Conservation (phyloP, 129 eudicot genomes). For the Arctium lappa region DNA sequence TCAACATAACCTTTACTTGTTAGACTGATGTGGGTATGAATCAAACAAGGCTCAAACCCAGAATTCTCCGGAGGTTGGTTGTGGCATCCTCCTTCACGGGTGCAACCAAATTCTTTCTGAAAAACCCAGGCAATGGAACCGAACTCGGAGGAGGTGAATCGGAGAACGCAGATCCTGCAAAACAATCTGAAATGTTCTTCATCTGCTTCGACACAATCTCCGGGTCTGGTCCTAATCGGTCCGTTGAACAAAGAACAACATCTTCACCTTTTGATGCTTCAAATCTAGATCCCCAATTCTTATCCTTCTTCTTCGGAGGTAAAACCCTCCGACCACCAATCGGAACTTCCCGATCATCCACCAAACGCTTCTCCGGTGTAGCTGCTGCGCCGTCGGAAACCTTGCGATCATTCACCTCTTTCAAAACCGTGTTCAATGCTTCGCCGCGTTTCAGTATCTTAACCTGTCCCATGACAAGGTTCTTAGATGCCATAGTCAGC, state of each 20-base stretch:
- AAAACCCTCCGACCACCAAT: background rate
- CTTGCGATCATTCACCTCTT: background rate
- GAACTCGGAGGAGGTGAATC: slow-evolving; percentile 63
- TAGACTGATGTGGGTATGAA: background rate
- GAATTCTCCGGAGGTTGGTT: slow-evolving; percentile 22
- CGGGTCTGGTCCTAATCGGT: slow-evolving; percentile 21
- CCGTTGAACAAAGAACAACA: background rate
- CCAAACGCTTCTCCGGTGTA: background rate
- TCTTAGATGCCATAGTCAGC: background rate
- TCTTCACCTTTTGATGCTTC: background rate
- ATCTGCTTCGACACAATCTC: slow-evolving; percentile 4
- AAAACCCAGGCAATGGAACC: slow-evolving; percentile 55
- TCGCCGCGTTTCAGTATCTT: slow-evolving; percentile 41
- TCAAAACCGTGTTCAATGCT: background rate
- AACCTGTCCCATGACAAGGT: slow-evolving; percentile 24
- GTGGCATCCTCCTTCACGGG: slow-evolving; percentile 1
- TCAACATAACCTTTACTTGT: no score
- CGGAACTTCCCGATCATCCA: background rate
- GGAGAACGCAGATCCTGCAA: slow-evolving; percentile 47
- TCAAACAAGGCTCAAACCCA: slow-evolving; percentile 21
- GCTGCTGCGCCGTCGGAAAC: background rate
- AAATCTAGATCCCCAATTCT: background rate
- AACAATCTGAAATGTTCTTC: slow-evolving; percentile 14
- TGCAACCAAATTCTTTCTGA: slow-evolving; percentile 14
- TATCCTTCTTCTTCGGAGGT: background rate